phyloP scores from a whole-genome alignment of 306 rosid genomes.

The Rubus parviflorus region DNA sequence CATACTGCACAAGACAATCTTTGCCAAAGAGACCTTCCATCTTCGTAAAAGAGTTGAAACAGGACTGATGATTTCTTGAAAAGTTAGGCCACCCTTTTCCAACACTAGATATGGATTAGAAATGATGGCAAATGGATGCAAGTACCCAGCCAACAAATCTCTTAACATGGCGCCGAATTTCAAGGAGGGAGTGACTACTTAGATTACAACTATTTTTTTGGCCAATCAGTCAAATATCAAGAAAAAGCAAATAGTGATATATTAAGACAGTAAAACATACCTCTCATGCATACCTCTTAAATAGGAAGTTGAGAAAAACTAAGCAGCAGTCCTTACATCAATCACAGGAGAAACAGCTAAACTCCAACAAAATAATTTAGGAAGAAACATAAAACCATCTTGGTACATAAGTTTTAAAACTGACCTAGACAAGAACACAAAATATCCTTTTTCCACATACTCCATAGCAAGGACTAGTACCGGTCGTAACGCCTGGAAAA shows the following conservation, averaged over 20 bases:
- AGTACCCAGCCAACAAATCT: neutral
- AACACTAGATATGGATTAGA: conserved; percentile 8
- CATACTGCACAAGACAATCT: neutral
- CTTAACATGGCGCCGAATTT: neutral
- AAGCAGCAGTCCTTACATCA: conserved; percentile 48
- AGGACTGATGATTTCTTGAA: neutral
- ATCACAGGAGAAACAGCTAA: conserved; percentile 41
- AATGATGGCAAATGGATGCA: neutral
- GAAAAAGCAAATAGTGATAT: conserved; percentile 5
- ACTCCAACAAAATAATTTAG: conserved; percentile 22
- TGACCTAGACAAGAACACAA: conserved; percentile 46
- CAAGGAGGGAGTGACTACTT: conserved; percentile 16
- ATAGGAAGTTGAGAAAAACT: conserved; percentile 45
- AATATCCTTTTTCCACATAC: conserved; percentile 27
- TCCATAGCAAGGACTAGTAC: conserved; percentile 42
- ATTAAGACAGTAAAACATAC: conserved; percentile 37
- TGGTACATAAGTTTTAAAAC: conserved; percentile 43
- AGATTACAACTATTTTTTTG: conserved; percentile 21
- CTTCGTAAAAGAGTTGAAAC: neutral
- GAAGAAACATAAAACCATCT: conserved; percentile 35
- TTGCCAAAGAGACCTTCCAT: neutral
- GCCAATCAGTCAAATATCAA: conserved; percentile 33
- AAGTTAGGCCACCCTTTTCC: too few species aligned
- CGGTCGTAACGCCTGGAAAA: conserved; percentile 81
- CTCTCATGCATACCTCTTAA: conserved; percentile 51